Base-by-base conservation (phyloP, 257 asterid genomes). In the Leptodermis oblonga region DNA sequence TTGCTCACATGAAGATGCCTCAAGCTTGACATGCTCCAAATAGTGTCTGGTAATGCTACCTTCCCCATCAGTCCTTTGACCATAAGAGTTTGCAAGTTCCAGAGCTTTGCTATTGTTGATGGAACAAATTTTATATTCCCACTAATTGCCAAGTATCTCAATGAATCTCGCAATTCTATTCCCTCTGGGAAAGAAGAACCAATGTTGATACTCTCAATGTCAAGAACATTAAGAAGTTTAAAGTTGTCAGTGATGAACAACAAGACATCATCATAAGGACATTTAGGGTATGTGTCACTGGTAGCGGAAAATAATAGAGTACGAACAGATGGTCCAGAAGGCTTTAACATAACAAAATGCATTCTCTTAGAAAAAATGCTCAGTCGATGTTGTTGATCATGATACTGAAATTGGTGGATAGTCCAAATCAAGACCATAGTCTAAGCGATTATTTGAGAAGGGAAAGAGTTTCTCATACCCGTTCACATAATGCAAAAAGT, bases 191-290 rank as follows among this genome's bases (percentile, higher is more conserved):
- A 36, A 39, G 4, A 7, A 26, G 28, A 20, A 8, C 11, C 1
- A 10, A 11, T 2, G 0, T 0, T 7, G 23, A 69, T 4, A 1
- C 11, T 25, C 25, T 17, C 17, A 53, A 69, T 30, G n/a, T 75
- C 63, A 1, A 69, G 52, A 17, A 69, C 63, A 61, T 75, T 52
- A 23, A 69, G 74, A 41, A 31, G 58, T 52, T 63, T 62, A 46
- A 67, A 69, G 42, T 34, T 53, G 4, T 5, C 7, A 37, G 33
- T 4, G 2, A 31, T 46, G 1, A 2, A 25, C 1, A 2, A 25
- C 1, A 9, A 9, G 0, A 2, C 26, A 37, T 60, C 58, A 8
- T 52, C 5, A 5, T 52, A 52, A 52, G 28, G 58, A 7, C 58
- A 52, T 5, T 14, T 52, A 3, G 58, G 58, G 58, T 20, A 52